Conservation (phyloP, 768 basidiomycete species). For the Flagelloscypha sp. region DNA sequence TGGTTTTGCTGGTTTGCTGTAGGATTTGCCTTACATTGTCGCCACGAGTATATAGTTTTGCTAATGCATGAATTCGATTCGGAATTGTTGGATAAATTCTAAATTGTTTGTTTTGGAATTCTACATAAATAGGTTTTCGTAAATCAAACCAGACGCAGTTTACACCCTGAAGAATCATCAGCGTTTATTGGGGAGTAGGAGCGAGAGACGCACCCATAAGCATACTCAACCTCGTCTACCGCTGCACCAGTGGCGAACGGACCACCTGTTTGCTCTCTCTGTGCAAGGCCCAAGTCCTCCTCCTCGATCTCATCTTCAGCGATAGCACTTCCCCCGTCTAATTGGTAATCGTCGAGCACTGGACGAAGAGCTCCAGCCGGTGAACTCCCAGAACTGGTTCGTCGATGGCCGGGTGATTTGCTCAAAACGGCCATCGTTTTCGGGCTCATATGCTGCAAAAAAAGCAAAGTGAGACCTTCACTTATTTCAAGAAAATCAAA, state of each 20-base stretch:
- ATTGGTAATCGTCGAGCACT: constrained; percentile 62
- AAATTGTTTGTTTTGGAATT: no score
- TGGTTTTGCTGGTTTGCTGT: no score
- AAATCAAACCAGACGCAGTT: no score
- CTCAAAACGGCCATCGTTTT: constrained; percentile 91
- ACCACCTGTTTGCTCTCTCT: constrained; percentile 54
- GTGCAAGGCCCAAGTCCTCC: constrained; percentile 65
- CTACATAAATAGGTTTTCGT: no score
- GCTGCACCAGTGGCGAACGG: constrained; percentile 76
- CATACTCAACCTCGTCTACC: constrained; percentile 87
- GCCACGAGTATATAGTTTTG: no score
- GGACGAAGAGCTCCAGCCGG: constrained; percentile 80
- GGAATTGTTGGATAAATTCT: no score
- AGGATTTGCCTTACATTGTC: no score
- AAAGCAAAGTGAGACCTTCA: constrained; percentile 6
- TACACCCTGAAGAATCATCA: no score
- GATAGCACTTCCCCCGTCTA: constrained; percentile 70
- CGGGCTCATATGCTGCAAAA: constrained; percentile 82
- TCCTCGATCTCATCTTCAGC: constrained; percentile 73
- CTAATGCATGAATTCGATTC: no score
- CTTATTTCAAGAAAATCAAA: constrained; percentile 3
- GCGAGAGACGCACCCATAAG: constrained; percentile 66
- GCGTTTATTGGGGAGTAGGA: no score
- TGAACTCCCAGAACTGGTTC: constrained; percentile 82
- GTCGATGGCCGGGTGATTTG: constrained; percentile 77